phyloP scores from a whole-genome alignment of 352 stramenopile genomes.

The Pythium plurisporium region DNA sequence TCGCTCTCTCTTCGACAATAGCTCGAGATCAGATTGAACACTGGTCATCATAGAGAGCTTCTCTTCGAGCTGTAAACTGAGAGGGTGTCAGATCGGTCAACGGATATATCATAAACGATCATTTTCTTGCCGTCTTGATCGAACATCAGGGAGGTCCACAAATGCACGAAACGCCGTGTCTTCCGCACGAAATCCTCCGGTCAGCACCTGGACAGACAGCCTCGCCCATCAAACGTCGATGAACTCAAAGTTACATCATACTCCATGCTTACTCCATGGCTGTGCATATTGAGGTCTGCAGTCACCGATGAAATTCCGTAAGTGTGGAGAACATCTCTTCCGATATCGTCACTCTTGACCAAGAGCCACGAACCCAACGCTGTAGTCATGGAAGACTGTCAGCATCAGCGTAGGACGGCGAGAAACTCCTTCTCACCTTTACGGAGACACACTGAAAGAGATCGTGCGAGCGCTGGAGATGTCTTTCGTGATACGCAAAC shows the following conservation, averaged over 20 bases:
- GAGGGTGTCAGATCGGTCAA: background rate
- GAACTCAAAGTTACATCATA: background rate
- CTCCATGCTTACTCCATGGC: conserved; percentile 12
- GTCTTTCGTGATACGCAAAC: background rate
- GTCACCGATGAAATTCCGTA: conserved; percentile 18
- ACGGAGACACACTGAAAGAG: background rate
- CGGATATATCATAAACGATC: background rate
- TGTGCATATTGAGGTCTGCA: conserved; percentile 23
- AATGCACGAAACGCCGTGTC: conserved; percentile 4
- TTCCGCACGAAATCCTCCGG: conserved; percentile 4
- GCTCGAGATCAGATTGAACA: background rate
- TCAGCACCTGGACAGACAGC: conserved; percentile 1
- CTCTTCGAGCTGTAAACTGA: background rate
- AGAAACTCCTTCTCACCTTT: conserved; percentile 13
- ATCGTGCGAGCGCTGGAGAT: background rate
- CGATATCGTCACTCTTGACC: conserved; percentile 17
- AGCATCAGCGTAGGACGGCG: background rate
- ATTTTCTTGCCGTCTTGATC: background rate
- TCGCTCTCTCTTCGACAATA: background rate
- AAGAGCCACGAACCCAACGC: conserved; percentile 21
- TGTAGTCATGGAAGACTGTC: background rate
- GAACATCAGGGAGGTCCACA: background rate
- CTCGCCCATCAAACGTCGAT: background rate
- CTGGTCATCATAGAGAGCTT: background rate
- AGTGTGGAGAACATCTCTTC: conserved; percentile 4